These are phyloP conservation scores for Penicillium italicum DNA, from an alignment of 2,329 filamentous ascomycete species.

Conservation along the genomic window DNA sequence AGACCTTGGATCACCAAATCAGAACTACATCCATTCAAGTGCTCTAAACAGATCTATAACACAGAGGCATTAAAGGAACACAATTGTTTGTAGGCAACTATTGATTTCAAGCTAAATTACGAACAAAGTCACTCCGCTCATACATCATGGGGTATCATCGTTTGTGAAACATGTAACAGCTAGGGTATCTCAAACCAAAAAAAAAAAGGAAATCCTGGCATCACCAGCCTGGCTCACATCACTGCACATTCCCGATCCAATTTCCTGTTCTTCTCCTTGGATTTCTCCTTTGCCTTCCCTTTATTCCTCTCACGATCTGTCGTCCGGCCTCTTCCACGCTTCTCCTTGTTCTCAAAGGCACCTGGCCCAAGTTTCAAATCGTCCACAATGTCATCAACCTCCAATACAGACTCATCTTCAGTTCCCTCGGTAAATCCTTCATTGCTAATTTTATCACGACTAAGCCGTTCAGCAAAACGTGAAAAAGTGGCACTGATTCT, in stretches of 20 bases:
- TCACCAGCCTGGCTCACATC: constrained; percentile 30
- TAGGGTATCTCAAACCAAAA: constrained; percentile 11
- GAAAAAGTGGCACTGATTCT: constrained; percentile 36
- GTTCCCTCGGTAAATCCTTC: constrained; percentile 26
- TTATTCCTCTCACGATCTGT: constrained; percentile 23
- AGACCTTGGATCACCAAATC: background rate
- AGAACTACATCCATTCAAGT: background rate
- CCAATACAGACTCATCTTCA: constrained; percentile 26
- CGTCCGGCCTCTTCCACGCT: constrained; percentile 19
- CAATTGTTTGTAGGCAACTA: background rate
- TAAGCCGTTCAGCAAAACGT: constrained; percentile 33
- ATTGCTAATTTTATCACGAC: constrained; percentile 29
- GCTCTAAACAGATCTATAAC: background rate
- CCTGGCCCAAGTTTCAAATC: constrained; percentile 14
- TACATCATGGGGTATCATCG: constrained; percentile 7
- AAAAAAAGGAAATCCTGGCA: background rate
- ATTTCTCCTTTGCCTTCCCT: constrained; percentile 33
- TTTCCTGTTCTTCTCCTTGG: constrained; percentile 35
- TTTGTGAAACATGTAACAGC: constrained; percentile 1
- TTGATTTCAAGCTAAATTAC: background rate
- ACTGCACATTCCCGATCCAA: constrained; percentile 45
- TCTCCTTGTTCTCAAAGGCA: constrained; percentile 25
- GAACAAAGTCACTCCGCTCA: background rate
- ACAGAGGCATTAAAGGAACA: background rate
- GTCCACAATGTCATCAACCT: constrained; percentile 17